These are phyloP conservation scores for Clavulina sp. DNA, from an alignment of 768 basidiomycete genomes.

Conservation along the genomic window DNA sequence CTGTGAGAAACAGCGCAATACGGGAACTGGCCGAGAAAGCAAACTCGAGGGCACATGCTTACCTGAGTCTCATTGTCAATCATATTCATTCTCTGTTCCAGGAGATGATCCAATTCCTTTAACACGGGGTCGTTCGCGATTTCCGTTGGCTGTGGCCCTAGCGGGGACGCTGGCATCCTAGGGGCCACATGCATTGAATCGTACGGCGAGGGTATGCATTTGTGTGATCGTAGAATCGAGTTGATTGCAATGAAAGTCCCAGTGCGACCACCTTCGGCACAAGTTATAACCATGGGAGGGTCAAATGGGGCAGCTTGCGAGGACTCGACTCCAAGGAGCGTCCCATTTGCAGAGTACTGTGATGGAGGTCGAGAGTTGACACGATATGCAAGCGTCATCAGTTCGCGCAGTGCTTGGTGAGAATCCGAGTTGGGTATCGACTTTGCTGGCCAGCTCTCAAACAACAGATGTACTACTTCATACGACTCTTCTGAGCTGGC, in stretches of 20 bases:
- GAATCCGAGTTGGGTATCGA: neutral
- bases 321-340: neutral
- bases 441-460: neutral
- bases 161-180: slow-evolving; percentile 7
- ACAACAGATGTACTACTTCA: neutral
- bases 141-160: slow-evolving; percentile 37
- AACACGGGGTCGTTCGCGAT: slow-evolving; percentile 35
- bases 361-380: neutral
- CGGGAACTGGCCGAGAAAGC: neutral
- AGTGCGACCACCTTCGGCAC: slow-evolving; percentile 79
- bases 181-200: neutral
- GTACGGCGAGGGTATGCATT: slow-evolving; percentile 17
- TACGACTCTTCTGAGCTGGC: too few species aligned
- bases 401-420: neutral
- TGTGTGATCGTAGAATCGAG: slow-evolving; percentile 50
- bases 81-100: slow-evolving; percentile 73
- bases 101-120: slow-evolving; percentile 55
- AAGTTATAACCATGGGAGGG: slow-evolving; percentile 55
- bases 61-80: slow-evolving; percentile 21
- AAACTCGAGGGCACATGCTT: neutral
- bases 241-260: slow-evolving; percentile 71
- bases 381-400: neutral
- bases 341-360: neutral
- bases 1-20: too few species aligned
- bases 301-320: neutral